phyloP scores from a whole-genome alignment of 1,284 basidiomycete genomes.

The Neotropicomus parvogracilis region DNA sequence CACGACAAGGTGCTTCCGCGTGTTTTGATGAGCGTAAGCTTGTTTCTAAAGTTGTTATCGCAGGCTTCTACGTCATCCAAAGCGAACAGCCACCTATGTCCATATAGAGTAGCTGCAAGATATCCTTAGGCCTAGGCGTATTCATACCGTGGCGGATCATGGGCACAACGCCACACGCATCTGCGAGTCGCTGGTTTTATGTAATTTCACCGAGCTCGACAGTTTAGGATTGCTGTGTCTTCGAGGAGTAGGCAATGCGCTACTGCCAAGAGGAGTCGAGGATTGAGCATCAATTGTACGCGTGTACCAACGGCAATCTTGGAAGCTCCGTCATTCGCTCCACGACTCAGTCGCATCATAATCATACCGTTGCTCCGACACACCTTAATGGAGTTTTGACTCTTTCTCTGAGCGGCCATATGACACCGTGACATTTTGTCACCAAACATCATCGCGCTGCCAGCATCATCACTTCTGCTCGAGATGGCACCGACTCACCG shows the following conservation, averaged over 20 bases:
- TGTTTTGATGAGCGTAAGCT: background rate
- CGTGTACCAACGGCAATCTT: background rate
- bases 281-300: too few relatives aligned
- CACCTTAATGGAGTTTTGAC: background rate
- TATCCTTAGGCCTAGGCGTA: background rate
- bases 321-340: background rate
- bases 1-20: constrained; percentile 18
- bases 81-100: constrained; percentile 12
- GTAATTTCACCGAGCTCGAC: background rate
- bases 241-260: background rate
- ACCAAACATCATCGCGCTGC: background rate
- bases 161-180: background rate
- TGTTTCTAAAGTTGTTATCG: background rate
- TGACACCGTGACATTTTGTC: background rate
- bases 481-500: too few relatives aligned
- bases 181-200: background rate
- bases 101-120: background rate
- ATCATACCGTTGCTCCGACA: too few relatives aligned
- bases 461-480: too few relatives aligned
- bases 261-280: background rate
- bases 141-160: background rate
- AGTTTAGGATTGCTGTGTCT: background rate
- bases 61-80: constrained; percentile 24
- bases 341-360: too few relatives aligned
- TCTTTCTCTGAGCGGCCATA: background rate